Conservation (phyloP, 139 green algal genomes). For the Volvox africanus region DNA sequence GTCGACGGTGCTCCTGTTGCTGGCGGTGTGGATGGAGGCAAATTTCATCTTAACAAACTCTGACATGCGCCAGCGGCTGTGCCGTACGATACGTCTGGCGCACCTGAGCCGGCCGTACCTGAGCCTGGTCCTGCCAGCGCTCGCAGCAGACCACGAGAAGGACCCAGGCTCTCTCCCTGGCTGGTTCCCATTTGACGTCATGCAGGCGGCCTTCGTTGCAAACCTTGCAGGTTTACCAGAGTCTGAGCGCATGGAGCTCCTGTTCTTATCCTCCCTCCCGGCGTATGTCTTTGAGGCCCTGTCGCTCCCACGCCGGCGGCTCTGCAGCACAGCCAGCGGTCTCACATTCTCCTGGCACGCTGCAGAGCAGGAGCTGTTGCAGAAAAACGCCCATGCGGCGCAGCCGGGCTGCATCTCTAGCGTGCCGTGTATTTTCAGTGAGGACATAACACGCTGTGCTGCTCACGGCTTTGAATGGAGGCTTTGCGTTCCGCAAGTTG, state of each 20-base stretch:
- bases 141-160: neutral
- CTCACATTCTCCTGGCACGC: neutral
- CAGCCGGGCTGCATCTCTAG: too few species aligned
- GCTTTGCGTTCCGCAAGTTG: neutral
- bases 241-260: neutral
- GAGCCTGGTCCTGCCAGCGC: neutral
- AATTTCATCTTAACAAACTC: neutral
- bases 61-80: neutral
- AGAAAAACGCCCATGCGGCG: neutral
- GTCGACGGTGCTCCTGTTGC: constrained; percentile 1
- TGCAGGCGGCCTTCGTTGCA: neutral
- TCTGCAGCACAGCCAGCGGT: neutral
- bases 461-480: neutral
- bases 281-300: neutral
- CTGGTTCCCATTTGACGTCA: neutral
- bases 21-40: neutral
- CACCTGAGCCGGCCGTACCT: constrained; percentile 22
- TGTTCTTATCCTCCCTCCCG: neutral
- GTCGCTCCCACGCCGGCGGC: neutral
- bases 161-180: neutral
- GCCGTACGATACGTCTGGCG: neutral
- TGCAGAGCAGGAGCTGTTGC: neutral
- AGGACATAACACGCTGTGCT: neutral
- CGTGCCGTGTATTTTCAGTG: neutral
- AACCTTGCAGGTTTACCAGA: neutral